Conservation (phyloP, 306 rosid species). For the Cucumis hystrix region DNA sequence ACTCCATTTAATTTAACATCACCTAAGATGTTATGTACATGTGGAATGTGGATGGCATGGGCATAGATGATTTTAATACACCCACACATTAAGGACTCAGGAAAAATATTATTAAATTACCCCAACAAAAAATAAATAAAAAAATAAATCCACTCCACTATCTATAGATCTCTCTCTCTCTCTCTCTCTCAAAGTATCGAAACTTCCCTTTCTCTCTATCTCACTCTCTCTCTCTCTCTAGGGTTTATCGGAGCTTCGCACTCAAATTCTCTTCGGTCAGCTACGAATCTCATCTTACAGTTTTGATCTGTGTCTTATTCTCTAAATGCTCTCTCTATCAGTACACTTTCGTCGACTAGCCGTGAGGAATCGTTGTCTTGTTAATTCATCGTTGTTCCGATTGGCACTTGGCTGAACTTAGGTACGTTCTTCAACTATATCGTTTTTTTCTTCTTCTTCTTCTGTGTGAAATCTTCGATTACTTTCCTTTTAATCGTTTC, state of each 20-base stretch:
- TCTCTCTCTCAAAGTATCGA: conserved; percentile 27
- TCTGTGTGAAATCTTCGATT: not conserved
- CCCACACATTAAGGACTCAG: not conserved
- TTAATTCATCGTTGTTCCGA: not conserved
- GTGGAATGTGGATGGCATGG: conserved; percentile 10
- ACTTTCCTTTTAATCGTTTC: not conserved
- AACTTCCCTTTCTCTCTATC: conserved; percentile 24
- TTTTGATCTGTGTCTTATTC: conserved; percentile 11
- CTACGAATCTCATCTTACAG: conserved; percentile 31
- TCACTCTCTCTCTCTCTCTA: conserved; percentile 58
- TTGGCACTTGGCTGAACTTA: not conserved
- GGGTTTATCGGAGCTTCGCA: conserved; percentile 66
- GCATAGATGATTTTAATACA: conserved; percentile 5
- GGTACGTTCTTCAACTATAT: not conserved
- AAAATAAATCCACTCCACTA: not conserved
- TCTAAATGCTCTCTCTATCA: conserved; percentile 10
- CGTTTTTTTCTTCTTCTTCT: not conserved
- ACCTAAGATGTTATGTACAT: conserved; percentile 1
- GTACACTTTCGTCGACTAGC: conserved; percentile 8
- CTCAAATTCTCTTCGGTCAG: conserved; percentile 28
- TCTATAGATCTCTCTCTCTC: not conserved
- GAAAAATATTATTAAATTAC: not conserved
- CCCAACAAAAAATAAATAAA: not conserved
- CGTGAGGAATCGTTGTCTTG: conserved; percentile 3
- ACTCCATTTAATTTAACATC: not conserved